phyloP scores from a whole-genome alignment of 768 basidiomycete genomes.

The Pleurotus ostreatus region DNA sequence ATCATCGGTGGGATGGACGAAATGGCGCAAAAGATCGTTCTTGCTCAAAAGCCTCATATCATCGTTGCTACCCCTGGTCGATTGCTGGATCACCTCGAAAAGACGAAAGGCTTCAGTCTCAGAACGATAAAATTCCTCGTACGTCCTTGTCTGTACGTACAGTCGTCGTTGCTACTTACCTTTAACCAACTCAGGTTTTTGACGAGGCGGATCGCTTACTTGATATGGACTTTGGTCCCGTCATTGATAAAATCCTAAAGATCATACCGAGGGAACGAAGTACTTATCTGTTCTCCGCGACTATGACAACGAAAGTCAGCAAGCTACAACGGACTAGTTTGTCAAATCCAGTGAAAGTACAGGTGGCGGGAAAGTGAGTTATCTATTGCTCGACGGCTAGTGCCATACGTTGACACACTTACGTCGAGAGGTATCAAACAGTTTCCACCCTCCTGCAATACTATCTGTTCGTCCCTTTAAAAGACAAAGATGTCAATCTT shows the following conservation, averaged over 20 bases:
- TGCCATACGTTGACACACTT: conserved; percentile 8
- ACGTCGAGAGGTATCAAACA: conserved; percentile 78
- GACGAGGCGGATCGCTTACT: conserved; percentile 95
- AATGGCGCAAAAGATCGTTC: conserved; percentile 84
- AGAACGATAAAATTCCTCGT: conserved; percentile 86
- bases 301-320: conserved; percentile 98
- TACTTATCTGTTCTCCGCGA: conserved; percentile 96
- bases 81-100: conserved; percentile 89
- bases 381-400: not conserved
- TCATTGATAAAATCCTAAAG: conserved; percentile 95
- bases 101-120: conserved; percentile 94
- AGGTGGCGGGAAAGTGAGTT: conserved; percentile 87
- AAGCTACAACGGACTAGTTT: conserved; percentile 94
- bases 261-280: conserved; percentile 91
- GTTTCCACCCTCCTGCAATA: conserved; percentile 94
- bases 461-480: conserved; percentile 89
- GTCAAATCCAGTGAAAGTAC: conserved; percentile 88
- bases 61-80: conserved; percentile 95
- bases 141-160: conserved; percentile 19
- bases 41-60: conserved; percentile 92
- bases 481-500: conserved; percentile 89
- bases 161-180: not conserved
- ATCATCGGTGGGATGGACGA: conserved; percentile 96
- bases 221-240: conserved; percentile 94
- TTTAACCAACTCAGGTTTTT: conserved; percentile 60